These are phyloP conservation scores for Kwoniella dendrophila DNA, from an alignment of 768 basidiomycete species.

Conservation along the genomic window DNA sequence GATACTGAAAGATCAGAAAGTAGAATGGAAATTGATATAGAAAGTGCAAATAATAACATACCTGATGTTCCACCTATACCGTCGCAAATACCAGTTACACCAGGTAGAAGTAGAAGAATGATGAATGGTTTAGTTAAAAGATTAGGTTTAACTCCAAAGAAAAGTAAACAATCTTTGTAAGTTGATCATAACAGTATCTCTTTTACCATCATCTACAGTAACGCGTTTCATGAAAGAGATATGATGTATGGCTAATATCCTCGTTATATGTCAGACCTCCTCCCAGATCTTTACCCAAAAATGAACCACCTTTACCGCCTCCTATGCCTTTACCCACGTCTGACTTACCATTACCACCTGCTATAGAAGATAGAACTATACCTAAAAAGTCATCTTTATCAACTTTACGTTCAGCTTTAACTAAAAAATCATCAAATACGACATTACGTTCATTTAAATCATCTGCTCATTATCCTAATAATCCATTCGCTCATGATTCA, in stretches of 20 bases:
- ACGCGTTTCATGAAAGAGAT: too few species aligned
- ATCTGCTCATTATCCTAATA: neutral
- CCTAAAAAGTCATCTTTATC: slow-evolving; percentile 37
- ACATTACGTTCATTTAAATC: slow-evolving; percentile 40
- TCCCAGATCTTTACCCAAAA: neutral
- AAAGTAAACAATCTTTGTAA: slow-evolving; percentile 27
- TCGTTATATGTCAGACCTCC: neutral
- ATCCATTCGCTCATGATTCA: slow-evolving; percentile 12
- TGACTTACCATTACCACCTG: slow-evolving; percentile 6
- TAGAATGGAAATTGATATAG: slow-evolving; percentile 23
- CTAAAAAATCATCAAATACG: slow-evolving; percentile 39
- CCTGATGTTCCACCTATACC: slow-evolving; percentile 23
- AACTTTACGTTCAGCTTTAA: slow-evolving; percentile 38
- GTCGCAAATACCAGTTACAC: slow-evolving; percentile 23
- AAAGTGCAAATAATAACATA: neutral
- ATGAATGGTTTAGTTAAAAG: slow-evolving; percentile 39
- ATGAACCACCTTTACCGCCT: neutral
- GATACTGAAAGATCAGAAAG: slow-evolving; percentile 15
- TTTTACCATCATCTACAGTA: neutral
- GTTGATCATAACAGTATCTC: slow-evolving; percentile 1
- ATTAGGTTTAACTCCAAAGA: slow-evolving; percentile 45
- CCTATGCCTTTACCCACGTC: too few species aligned
- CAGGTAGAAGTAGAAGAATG: slow-evolving; percentile 34
- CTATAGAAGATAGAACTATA: slow-evolving; percentile 7
- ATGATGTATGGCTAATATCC: too few species aligned